phyloP scores from a whole-genome alignment of 805 yeast genomes.

The Candida maesae region DNA sequence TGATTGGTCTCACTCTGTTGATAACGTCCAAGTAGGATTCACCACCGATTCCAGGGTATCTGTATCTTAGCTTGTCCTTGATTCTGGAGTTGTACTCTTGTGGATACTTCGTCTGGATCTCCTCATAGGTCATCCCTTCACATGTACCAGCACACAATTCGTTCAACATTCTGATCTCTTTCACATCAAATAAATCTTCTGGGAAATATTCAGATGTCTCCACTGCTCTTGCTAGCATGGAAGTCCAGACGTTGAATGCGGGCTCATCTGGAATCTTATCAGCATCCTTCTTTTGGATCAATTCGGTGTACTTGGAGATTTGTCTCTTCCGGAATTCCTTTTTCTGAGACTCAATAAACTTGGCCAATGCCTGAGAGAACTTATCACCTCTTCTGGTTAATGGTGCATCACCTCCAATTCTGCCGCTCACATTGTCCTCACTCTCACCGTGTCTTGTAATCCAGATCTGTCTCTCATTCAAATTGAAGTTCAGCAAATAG shows the following conservation, averaged over 20 bases:
- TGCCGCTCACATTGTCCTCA: conserved; percentile 76
- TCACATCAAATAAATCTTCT: conserved; percentile 68
- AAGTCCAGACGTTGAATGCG: conserved; percentile 87
- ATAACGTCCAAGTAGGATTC: conserved; percentile 94
- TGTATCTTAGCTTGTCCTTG: conserved; percentile 72
- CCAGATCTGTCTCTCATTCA: conserved; percentile 89
- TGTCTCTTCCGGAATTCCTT: conserved; percentile 63
- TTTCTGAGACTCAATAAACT: conserved; percentile 70
- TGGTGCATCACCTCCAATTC: conserved; percentile 87
- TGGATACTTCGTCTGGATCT: conserved; percentile 69
- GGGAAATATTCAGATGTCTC: conserved; percentile 77
- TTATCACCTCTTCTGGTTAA: conserved; percentile 75
- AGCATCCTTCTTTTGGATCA: conserved; percentile 31
- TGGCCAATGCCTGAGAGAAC: conserved; percentile 68
- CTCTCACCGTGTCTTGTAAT: conserved; percentile 95
- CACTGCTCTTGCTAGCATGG: conserved; percentile 74
- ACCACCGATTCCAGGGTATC: conserved; percentile 98
- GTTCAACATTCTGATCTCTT: conserved; percentile 89
- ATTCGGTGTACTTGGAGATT: conserved; percentile 45
- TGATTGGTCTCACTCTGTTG: conserved; percentile 82
- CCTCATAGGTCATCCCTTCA: conserved; percentile 90
- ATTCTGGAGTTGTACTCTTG: conserved; percentile 76
- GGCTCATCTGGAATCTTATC: conserved; percentile 54
- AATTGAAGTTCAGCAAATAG: conserved; percentile 82
- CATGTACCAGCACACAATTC: conserved; percentile 91